phyloP scores from a whole-genome alignment of 345 rosid genomes.

The Eucalyptus shirleyi region DNA sequence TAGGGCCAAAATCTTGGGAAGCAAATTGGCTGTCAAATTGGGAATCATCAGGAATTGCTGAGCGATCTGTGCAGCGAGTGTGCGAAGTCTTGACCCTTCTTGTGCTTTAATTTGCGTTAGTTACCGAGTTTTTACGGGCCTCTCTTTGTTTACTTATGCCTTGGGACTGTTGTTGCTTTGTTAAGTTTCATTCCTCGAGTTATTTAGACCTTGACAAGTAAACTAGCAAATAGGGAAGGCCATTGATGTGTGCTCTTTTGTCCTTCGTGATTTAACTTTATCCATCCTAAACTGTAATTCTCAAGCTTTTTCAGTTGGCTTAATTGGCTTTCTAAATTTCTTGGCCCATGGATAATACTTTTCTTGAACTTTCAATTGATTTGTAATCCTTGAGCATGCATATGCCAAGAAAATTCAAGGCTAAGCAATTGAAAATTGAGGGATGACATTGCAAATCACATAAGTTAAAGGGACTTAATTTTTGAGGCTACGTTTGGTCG shows the following conservation, averaged over 20 bases:
- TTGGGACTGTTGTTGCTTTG: not conserved
- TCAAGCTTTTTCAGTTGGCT: not conserved
- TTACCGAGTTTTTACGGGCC: not conserved
- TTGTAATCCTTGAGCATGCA: not conserved
- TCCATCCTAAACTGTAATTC: not conserved
- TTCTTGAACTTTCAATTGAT: not conserved
- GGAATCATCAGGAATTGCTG: not conserved
- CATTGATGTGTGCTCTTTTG: not conserved
- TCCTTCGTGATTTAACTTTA: not conserved
- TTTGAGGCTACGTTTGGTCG: too few species aligned
- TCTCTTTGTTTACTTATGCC: not conserved
- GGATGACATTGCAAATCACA: not conserved
- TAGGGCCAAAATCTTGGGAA: not conserved
- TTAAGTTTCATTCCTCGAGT: not conserved
- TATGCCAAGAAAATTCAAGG: not conserved
- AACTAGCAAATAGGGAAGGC: not conserved
- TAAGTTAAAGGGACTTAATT: not conserved
- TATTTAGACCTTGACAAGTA: not conserved
- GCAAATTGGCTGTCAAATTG: not conserved
- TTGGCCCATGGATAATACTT: fast-evolving
- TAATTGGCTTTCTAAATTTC: not conserved
- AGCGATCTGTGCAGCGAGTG: not conserved
- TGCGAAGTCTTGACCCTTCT: not conserved
- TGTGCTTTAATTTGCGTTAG: not conserved
- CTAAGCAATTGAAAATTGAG: not conserved